Evolutionary conservation across 352 stramenopile genomes (phyloP).

Genomic region (Plasmopara muralis): DNA sequence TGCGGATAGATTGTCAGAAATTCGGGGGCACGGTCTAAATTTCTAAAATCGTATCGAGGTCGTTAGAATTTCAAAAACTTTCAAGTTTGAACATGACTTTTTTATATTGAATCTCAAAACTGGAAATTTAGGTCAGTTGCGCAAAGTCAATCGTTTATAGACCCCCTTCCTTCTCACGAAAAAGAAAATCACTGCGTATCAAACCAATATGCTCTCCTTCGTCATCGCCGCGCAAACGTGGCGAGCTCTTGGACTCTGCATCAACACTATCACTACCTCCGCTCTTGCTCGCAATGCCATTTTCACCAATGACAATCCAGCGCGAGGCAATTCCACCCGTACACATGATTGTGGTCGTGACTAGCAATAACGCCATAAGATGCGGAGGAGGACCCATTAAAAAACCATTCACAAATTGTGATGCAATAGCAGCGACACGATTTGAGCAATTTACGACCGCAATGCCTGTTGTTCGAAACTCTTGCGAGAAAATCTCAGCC

Average conservation of each 20-base stretch:
- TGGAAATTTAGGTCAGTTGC: no score
- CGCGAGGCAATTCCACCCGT: conserved; percentile 47
- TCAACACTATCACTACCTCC: conserved; percentile 14
- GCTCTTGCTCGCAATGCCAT: conserved; percentile 22
- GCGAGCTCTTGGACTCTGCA: conserved; percentile 5
- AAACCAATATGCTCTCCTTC: conserved; percentile 21
- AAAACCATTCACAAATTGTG: conserved; percentile 88
- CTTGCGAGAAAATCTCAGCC: conserved; percentile 83
- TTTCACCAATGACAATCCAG: conserved; percentile 28
- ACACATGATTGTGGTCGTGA: conserved; percentile 71
- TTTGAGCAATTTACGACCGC: conserved; percentile 85
- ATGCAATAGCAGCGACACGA: conserved; percentile 82
- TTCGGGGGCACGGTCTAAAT: no score
- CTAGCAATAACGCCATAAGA: conserved; percentile 65
- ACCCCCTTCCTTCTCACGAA: conserved; percentile 16
- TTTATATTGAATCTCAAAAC: no score
- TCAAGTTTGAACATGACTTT: no score
- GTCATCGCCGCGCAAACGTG: conserved; percentile 10
- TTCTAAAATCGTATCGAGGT: no score
- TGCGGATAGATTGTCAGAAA: no score
- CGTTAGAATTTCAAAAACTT: no score
- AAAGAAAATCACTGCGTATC: conserved; percentile 24
- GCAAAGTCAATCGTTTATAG: no score
- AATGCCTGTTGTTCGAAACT: conserved; percentile 86
- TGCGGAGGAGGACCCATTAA: conserved; percentile 74